Percentiles rank a stretch among this genome's conserved stretches.
phyloP scores from a whole-genome alignment of 169 alveolate genomes.

The Eimeria maxima region DNA sequence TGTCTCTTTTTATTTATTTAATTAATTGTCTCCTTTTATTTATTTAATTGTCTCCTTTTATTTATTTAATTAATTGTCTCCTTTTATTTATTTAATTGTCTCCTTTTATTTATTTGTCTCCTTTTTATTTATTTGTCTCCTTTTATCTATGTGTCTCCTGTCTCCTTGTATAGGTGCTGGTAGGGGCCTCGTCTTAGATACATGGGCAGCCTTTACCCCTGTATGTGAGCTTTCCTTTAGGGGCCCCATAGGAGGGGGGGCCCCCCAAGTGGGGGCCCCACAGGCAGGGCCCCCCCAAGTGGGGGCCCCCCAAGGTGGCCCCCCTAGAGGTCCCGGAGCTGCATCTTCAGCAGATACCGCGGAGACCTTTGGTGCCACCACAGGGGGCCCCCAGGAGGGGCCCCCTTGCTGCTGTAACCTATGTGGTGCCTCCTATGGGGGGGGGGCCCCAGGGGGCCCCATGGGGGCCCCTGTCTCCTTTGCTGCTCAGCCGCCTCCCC shows the following conservation, averaged over 20 bases:
- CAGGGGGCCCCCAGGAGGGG: conserved; percentile 29
- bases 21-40: too few species aligned
- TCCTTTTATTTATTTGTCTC: too few species aligned
- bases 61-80: too few species aligned
- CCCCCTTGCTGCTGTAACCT: neutral
- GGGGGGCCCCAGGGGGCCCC: conserved; percentile 16
- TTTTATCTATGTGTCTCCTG: neutral
- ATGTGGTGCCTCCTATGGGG: neutral
- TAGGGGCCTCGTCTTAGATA: conserved; percentile 15
- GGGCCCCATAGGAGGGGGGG: too few species aligned
- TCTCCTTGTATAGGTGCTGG: neutral
- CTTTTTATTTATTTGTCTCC: neutral
- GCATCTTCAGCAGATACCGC: too few species aligned
- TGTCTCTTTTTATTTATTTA: too few species aligned
- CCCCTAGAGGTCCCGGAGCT: too few species aligned
- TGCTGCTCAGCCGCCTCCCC: conserved; percentile 41
- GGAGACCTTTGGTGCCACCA: too few species aligned
- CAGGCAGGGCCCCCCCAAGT: neutral
- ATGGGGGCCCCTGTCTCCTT: neutral
- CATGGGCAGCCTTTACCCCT: conserved; percentile 42
- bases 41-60: too few species aligned
- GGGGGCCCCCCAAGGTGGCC: neutral
- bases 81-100: too few species aligned
- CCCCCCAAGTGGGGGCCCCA: conserved; percentile 11
- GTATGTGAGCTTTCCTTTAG: conserved; percentile 21